Conservation (phyloP, 2,329 filamentous ascomycete genomes). For the Neoascochyta sp. region DNA sequence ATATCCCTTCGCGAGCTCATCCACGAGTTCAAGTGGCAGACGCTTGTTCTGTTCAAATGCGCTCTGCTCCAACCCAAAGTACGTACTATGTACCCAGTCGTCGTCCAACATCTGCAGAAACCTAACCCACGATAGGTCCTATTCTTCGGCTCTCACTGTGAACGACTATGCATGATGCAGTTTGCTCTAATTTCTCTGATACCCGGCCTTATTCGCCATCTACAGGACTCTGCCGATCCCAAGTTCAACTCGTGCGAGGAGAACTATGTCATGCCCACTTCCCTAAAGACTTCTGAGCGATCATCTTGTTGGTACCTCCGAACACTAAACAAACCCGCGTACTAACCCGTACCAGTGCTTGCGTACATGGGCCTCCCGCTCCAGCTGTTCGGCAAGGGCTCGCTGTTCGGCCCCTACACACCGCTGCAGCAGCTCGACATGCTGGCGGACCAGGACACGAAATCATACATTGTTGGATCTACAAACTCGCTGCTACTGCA, state of each 20-base stretch:
- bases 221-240: slow-evolving; percentile 96
- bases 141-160: slow-evolving; percentile 96
- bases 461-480: slow-evolving; percentile 95
- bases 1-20: slow-evolving; percentile 84
- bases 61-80: slow-evolving; percentile 93
- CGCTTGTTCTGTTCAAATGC: slow-evolving; percentile 88
- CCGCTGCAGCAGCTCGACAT: slow-evolving; percentile 93
- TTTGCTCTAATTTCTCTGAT: slow-evolving; percentile 95
- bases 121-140: too few species aligned
- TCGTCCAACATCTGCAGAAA: too few species aligned
- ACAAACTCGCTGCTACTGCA: slow-evolving; percentile 92
- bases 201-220: slow-evolving; percentile 81
- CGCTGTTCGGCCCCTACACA: slow-evolving; percentile 93
- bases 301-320: slow-evolving; percentile 57
- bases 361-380: slow-evolving; percentile 92
- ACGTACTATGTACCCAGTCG: too few species aligned
- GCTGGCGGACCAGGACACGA: slow-evolving; percentile 87
- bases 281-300: slow-evolving; percentile 85
- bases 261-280: slow-evolving; percentile 71
- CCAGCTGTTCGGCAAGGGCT: slow-evolving; percentile 94
- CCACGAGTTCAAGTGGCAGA: slow-evolving; percentile 92
- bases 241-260: slow-evolving; percentile 80
- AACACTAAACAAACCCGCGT: not conserved
- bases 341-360: slow-evolving; percentile 55
- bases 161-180: slow-evolving; percentile 95